phyloP scores from a whole-genome alignment of 805 yeast species.

The Yueomyces sinensis region DNA sequence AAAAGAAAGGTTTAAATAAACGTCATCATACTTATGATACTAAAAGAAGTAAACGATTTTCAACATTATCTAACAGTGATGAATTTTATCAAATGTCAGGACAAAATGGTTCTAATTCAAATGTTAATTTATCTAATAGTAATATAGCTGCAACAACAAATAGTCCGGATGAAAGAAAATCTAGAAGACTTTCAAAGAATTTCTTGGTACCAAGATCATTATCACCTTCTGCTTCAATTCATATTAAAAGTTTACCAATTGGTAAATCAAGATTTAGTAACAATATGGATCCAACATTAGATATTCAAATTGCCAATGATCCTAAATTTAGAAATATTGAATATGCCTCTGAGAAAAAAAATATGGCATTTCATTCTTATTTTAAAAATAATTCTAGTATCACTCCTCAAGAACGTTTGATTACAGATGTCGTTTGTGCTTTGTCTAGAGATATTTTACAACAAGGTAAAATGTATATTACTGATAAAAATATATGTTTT shows the following conservation, averaged over 20 bases:
- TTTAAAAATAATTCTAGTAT: conserved; percentile 34
- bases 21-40: neutral
- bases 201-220: conserved; percentile 18
- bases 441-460: conserved; percentile 49
- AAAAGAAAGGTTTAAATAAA: neutral
- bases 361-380: conserved; percentile 44
- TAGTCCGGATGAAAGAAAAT: conserved; percentile 9
- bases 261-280: conserved; percentile 8
- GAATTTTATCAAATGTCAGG: neutral
- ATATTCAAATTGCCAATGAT: conserved; percentile 7
- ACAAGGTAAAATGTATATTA: conserved; percentile 52
- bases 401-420: conserved; percentile 35
- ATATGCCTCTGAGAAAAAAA: conserved; percentile 37
- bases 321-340: conserved; percentile 14
- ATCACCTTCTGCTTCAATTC: conserved; percentile 14
- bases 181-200: conserved; percentile 17
- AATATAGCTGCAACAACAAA: neutral
- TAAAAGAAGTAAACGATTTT: conserved; percentile 4
- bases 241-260: conserved; percentile 12
- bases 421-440: conserved; percentile 55
- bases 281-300: conserved; percentile 7
- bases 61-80: conserved; percentile 9
- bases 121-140: neutral
- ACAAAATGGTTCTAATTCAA: neutral
- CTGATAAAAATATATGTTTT: conserved; percentile 44